phyloP scores from a whole-genome alignment of 2,329 filamentous ascomycete genomes.

The Byssothecium circinans region DNA sequence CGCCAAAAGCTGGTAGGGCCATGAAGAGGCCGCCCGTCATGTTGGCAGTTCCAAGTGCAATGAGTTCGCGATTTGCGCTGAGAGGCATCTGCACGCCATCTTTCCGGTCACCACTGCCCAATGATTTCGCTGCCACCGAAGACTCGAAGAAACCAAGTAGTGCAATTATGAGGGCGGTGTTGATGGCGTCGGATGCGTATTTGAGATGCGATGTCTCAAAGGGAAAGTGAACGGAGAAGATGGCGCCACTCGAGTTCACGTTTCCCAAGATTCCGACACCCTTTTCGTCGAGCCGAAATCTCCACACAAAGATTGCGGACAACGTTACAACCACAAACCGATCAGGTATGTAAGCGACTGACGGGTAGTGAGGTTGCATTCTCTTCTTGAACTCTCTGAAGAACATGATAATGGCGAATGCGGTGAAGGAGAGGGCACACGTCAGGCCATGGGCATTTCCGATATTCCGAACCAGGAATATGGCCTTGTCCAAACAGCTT shows the following conservation, averaged over 20 bases:
- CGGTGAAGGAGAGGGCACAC: conserved; percentile 71
- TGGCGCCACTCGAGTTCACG: conserved; percentile 70
- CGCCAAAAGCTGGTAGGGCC: conserved; percentile 90
- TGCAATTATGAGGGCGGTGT: conserved; percentile 89
- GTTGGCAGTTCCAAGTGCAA: conserved; percentile 88
- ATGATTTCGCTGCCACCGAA: conserved; percentile 89
- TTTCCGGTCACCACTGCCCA: conserved; percentile 58
- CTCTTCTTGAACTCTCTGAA: conserved; percentile 81
- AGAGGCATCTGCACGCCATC: conserved; percentile 77
- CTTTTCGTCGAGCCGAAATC: conserved; percentile 73
- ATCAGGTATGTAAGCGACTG: conserved; percentile 86
- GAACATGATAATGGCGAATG: conserved; percentile 89
- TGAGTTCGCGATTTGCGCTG: conserved; percentile 89
- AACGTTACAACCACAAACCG: conserved; percentile 86
- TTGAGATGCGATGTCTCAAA: conserved; percentile 75
- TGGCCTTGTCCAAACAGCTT: conserved; percentile 81
- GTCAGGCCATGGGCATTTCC: conserved; percentile 73
- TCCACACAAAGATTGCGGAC: conserved; percentile 77
- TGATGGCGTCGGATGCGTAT: conserved; percentile 82
- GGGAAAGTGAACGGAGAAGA: conserved; percentile 84
- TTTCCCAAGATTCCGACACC: conserved; percentile 84
- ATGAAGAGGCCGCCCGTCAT: conserved; percentile 90
- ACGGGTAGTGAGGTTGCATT: conserved; percentile 76
- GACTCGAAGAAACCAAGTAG: conserved; percentile 98
- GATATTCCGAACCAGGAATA: conserved; percentile 73